Percentiles rank a stretch among this genome's conserved stretches.
Conservation (phyloP, 2,329 filamentous ascomycete species). For the Magnaporthiopsis rhizophila region DNA sequence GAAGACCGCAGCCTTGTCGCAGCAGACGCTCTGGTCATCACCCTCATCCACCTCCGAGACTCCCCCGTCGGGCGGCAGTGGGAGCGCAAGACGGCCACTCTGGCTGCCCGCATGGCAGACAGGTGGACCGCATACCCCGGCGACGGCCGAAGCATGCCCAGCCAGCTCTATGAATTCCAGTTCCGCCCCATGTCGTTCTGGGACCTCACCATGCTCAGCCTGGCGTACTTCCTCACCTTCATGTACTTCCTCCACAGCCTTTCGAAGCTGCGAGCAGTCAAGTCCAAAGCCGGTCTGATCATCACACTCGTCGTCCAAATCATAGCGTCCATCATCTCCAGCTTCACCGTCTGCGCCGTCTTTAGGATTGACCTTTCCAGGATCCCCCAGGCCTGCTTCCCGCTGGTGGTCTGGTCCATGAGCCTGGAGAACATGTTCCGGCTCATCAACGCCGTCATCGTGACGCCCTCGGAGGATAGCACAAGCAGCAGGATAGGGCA, state of each 20-base stretch:
- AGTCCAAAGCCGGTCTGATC: constrained; percentile 66
- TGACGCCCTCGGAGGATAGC: constrained; percentile 60
- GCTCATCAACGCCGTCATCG: constrained; percentile 68
- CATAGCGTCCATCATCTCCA: constrained; percentile 64
- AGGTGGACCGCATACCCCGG: constrained; percentile 60
- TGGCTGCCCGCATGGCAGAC: constrained; percentile 40
- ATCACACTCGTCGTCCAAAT: constrained; percentile 64
- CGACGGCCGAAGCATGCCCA: constrained; percentile 44
- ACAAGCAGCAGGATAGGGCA: constrained; percentile 63
- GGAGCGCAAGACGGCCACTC: constrained; percentile 48
- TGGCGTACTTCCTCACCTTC: constrained; percentile 57
- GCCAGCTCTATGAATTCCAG: constrained; percentile 68
- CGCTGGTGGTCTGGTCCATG: constrained; percentile 67
- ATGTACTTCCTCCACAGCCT: constrained; percentile 61
- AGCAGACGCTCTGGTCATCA: constrained; percentile 72
- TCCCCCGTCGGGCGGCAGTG: constrained; percentile 58
- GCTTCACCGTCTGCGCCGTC: constrained; percentile 71
- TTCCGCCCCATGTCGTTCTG: constrained; percentile 64
- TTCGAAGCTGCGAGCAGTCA: constrained; percentile 63
- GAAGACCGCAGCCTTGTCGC: constrained; percentile 58
- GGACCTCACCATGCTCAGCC: constrained; percentile 55
- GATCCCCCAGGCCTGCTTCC: constrained; percentile 67
- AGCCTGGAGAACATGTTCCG: constrained; percentile 74
- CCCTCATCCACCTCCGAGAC: constrained; percentile 60
- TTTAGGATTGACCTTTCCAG: constrained; percentile 67